Evolutionary conservation across 192 early-diverging fungal species (phyloP).

Genomic region (Coemansia sp.): DNA sequence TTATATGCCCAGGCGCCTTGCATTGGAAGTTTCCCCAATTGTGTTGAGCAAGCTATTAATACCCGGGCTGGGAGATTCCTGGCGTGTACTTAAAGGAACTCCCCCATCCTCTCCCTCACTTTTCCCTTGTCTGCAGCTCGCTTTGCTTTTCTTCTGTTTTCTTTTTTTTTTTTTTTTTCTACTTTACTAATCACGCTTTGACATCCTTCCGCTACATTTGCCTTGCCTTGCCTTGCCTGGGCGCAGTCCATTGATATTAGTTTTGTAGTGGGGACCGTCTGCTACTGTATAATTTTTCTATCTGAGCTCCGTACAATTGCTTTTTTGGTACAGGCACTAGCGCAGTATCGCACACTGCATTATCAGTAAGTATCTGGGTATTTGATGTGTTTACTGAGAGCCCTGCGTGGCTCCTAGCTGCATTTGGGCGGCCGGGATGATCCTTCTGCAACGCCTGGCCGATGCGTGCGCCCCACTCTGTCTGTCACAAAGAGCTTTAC

Average conservation of each 20-base stretch:
- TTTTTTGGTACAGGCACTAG: not conserved
- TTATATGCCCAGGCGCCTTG: not conserved
- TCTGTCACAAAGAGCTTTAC: not conserved
- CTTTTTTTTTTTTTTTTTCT: slow-evolving; percentile 6
- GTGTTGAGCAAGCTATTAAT: slow-evolving; percentile 8
- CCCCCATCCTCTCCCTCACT: not conserved
- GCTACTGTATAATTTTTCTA: slow-evolving; percentile 3
- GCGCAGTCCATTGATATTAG: not conserved
- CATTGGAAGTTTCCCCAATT: slow-evolving; percentile 12
- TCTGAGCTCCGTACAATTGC: slow-evolving; percentile 4
- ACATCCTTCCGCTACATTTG: not conserved
- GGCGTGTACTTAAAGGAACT: not conserved
- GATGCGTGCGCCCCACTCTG: not conserved
- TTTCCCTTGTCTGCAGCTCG: slow-evolving; percentile 10
- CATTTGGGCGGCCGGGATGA: not conserved
- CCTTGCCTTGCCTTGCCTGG: not conserved
- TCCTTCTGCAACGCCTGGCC: slow-evolving; percentile 6
- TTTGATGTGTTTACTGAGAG: not conserved
- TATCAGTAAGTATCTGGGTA: not conserved
- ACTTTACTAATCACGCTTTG: slow-evolving; percentile 5
- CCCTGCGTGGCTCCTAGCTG: not conserved
- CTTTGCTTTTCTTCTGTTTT: slow-evolving; percentile 9
- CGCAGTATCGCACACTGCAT: not conserved
- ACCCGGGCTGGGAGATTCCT: not conserved
- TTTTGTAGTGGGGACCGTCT: not conserved